Conservation (phyloP, 78 protist species). For the Speleostelium caveatum region DNA sequence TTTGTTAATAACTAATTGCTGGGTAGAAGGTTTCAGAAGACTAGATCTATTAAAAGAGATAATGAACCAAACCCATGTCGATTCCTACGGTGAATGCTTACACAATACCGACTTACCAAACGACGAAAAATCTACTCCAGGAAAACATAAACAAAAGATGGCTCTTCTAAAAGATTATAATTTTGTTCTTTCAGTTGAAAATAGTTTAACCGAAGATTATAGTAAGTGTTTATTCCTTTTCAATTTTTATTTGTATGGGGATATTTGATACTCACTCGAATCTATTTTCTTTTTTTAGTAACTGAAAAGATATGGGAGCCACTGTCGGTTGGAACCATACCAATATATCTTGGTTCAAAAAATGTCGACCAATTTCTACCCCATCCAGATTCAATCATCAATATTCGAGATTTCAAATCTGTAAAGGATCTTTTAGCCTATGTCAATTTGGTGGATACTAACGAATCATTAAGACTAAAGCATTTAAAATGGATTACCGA, state of each 20-base stretch:
- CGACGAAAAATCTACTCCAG: not conserved
- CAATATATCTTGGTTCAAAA: slow-evolving; percentile 68
- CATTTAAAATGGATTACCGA: slow-evolving; percentile 32
- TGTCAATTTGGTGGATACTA: not conserved
- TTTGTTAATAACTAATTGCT: slow-evolving; percentile 5
- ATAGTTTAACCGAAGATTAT: not conserved
- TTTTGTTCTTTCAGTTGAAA: not conserved
- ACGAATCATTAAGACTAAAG: not conserved
- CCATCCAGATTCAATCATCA: slow-evolving; percentile 23
- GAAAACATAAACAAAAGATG: not conserved
- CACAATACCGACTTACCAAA: not conserved
- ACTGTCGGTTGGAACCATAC: slow-evolving; percentile 2
- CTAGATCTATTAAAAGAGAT: not conserved
- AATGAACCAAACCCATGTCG: not conserved
- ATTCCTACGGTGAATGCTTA: slow-evolving; percentile 3
- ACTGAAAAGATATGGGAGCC: slow-evolving; percentile 16
- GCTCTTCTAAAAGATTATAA: not conserved
- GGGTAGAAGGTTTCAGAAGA: not conserved
- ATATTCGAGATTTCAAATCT: slow-evolving; percentile 29
- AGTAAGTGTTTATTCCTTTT: too few species aligned
- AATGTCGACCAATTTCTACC: slow-evolving; percentile 42
- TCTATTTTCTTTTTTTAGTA: too few species aligned
- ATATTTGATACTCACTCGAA: too few species aligned
- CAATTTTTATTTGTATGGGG: too few species aligned
- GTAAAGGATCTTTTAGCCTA: not conserved